Conservation (phyloP, 768 basidiomycete species). For the Collybiopsis luxurians region DNA sequence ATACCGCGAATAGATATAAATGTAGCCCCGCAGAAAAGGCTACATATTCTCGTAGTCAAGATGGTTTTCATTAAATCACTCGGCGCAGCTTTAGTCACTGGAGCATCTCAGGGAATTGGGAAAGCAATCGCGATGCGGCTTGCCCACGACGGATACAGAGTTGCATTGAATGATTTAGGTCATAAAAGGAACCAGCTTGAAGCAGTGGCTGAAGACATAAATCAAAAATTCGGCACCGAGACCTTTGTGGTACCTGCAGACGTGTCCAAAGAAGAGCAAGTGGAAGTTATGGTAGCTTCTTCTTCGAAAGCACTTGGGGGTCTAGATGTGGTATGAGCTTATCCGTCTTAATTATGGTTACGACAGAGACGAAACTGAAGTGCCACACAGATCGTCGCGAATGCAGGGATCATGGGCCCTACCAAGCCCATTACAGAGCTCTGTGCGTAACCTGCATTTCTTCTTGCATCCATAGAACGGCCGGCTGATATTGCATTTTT, state of each 20-base stretch:
- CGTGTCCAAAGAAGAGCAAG: slow-evolving; percentile 28
- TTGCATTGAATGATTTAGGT: slow-evolving; percentile 30
- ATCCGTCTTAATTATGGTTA: not conserved
- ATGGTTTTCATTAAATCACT: no score
- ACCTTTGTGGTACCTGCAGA: slow-evolving; percentile 19
- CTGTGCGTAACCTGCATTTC: not conserved
- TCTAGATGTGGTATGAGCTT: slow-evolving; percentile 29
- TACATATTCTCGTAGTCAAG: no score
- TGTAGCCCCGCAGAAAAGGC: no score
- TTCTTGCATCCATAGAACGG: not conserved
- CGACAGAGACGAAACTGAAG: not conserved
- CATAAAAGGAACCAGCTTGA: not conserved
- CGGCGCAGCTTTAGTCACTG: slow-evolving; percentile 27
- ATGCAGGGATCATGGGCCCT: slow-evolving; percentile 12
- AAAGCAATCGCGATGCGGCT: slow-evolving; percentile 34
- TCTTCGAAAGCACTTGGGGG: slow-evolving; percentile 24
- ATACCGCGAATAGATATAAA: no score
- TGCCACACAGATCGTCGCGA: slow-evolving; percentile 18
- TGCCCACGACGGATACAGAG: slow-evolving; percentile 32
- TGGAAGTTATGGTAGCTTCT: slow-evolving; percentile 25
- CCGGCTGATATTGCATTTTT: not conserved
- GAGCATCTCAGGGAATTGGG: slow-evolving; percentile 36
- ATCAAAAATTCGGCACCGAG: not conserved
- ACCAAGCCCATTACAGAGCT: not conserved
- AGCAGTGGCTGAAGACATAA: not conserved